Conservation (phyloP, 495 filamentous ascomycete genomes). For the Aspergillus panamensis region DNA sequence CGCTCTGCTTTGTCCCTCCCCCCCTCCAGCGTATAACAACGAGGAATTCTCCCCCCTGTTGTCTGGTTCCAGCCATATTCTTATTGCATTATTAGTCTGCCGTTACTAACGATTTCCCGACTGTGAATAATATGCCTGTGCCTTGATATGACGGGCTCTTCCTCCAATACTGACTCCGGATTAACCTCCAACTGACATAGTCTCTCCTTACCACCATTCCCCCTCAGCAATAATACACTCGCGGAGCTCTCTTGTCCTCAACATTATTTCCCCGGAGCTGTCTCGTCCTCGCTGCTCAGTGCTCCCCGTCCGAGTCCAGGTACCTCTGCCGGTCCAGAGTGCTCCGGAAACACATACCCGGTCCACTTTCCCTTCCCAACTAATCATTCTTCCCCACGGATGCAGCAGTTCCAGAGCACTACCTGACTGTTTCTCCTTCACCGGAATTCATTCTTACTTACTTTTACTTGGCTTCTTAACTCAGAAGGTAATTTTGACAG, state of each 20-base stretch:
- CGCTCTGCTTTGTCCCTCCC: slow-evolving; percentile 12
- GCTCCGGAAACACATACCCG: slow-evolving; percentile 36
- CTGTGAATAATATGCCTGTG: background rate
- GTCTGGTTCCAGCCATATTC: background rate
- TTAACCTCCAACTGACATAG: background rate
- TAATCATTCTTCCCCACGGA: slow-evolving; percentile 27
- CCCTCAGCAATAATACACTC: too few relatives aligned
- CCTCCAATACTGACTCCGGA: background rate
- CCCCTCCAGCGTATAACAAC: background rate
- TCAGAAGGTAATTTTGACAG: background rate
- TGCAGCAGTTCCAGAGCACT: slow-evolving; percentile 10
- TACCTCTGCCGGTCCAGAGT: slow-evolving; percentile 32
- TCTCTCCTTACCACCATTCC: too few relatives aligned
- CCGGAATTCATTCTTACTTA: slow-evolving; percentile 8
- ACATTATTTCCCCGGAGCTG: slow-evolving; percentile 14
- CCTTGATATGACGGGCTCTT: background rate
- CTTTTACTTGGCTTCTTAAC: too few relatives aligned
- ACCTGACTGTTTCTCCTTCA: slow-evolving; percentile 18
- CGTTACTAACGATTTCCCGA: too few relatives aligned
- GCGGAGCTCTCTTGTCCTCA: background rate
- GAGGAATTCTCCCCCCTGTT: background rate
- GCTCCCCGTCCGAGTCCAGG: background rate
- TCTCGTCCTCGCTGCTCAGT: background rate
- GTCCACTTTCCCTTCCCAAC: slow-evolving; percentile 18
- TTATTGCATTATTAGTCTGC: background rate